phyloP scores from a whole-genome alignment of 768 basidiomycete genomes.

The Chalciporus pseudorubinellus region DNA sequence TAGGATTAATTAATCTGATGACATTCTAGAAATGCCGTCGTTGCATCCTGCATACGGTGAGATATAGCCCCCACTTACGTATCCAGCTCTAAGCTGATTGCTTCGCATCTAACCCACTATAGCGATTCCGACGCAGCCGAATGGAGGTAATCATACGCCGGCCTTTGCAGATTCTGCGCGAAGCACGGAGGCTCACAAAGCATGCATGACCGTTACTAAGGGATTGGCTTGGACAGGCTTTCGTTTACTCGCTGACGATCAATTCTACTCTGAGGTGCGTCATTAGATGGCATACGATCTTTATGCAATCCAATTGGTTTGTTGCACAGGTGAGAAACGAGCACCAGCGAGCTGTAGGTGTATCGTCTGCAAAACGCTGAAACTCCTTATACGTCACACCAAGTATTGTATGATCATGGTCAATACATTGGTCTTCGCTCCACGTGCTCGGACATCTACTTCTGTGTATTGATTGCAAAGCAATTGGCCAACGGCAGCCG shows the following conservation, averaged over 20 bases:
- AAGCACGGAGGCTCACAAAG: conserved; percentile 59
- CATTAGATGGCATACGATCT: background rate
- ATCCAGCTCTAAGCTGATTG: conserved; percentile 17
- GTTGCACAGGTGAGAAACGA: conserved; percentile 25
- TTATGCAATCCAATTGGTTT: background rate
- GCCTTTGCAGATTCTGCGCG: conserved; percentile 61
- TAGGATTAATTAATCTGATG: conserved; percentile 16
- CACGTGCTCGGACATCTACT: background rate
- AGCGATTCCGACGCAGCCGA: conserved; percentile 71
- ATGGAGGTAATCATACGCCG: conserved; percentile 76
- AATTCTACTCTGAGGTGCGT: conserved; percentile 54
- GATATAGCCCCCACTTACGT: conserved; percentile 9
- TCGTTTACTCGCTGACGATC: conserved; percentile 53
- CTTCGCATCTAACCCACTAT: conserved; percentile 12
- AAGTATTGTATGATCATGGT: background rate
- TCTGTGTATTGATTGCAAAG: background rate
- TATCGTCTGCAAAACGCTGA: conserved; percentile 3
- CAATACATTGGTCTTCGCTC: conserved; percentile 18
- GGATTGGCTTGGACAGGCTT: conserved; percentile 62
- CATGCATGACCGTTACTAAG: conserved; percentile 55
- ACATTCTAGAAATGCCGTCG: conserved; percentile 51
- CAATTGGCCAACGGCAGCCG: conserved; percentile 13
- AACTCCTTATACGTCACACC: background rate
- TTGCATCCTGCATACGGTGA: conserved; percentile 64
- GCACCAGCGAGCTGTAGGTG: conserved; percentile 13